A percentile compares a stretch with the other conserved stretches of the same genome.
Evolutionary conservation across 768 basidiomycete species (phyloP).

Genomic region (Ramaria sp.): DNA sequence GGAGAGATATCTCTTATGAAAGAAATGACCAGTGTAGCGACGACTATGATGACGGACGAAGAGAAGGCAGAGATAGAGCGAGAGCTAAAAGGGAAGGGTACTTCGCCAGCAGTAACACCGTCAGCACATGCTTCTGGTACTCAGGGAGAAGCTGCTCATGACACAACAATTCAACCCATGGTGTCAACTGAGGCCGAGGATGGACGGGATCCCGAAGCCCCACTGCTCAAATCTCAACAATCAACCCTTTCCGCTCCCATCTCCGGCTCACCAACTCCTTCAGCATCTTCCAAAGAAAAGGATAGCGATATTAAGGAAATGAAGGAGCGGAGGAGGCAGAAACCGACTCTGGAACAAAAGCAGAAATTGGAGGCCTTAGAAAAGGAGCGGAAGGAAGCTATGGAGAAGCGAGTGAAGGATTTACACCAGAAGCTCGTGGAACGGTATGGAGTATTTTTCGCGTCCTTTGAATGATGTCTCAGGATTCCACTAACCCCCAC

Average conservation of each 20-base stretch:
- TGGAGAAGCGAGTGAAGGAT: constrained; percentile 66
- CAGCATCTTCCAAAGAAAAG: constrained; percentile 19
- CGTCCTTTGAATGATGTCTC: not conserved
- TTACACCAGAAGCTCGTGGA: constrained; percentile 76
- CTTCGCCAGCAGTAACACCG: constrained; percentile 17
- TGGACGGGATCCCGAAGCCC: not conserved
- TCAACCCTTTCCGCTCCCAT: not conserved
- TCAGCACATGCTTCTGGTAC: constrained; percentile 17
- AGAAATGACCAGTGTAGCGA: constrained; percentile 77
- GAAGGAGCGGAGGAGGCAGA: constrained; percentile 31
- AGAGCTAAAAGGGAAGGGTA: constrained; percentile 41
- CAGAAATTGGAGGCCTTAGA: constrained; percentile 79
- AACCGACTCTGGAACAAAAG: constrained; percentile 72
- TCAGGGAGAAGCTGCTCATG: not conserved
- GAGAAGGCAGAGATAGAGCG: constrained; percentile 82
- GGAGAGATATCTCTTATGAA: constrained; percentile 96
- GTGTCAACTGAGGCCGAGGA: not conserved
- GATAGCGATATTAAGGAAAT: constrained; percentile 24
- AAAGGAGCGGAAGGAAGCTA: constrained; percentile 63
- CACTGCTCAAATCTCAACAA: not conserved
- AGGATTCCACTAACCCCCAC: not conserved
- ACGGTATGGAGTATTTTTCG: constrained; percentile 22
- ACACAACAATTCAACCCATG: not conserved
- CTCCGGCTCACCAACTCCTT: constrained; percentile 11
- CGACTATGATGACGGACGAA: constrained; percentile 86